A percentile compares a stretch with the other conserved stretches of the same genome.
phyloP scores from a whole-genome alignment of 75 land plant genomes.

The Gnetum montanum region DNA sequence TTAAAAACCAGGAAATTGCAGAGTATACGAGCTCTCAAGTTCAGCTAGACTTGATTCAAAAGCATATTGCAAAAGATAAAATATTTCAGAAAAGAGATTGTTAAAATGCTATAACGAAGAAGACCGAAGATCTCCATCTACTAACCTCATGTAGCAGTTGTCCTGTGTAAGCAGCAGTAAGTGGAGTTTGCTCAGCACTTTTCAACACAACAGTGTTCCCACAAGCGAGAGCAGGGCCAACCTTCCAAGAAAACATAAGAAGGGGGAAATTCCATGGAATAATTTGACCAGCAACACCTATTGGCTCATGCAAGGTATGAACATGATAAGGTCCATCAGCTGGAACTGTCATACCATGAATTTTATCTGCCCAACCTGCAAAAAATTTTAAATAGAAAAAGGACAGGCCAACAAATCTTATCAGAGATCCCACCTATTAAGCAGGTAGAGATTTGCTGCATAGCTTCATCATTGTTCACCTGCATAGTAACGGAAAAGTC shows the following conservation, averaged over 20 bases:
- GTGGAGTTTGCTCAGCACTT: slow-evolving; percentile 49
- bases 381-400: slow-evolving; percentile 3
- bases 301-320: slow-evolving; percentile 44
- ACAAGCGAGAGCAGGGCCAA: slow-evolving; percentile 49
- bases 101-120: too few relatives aligned
- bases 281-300: slow-evolving; percentile 54
- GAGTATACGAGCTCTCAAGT: too few relatives aligned
- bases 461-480: slow-evolving; percentile 16
- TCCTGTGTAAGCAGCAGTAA: slow-evolving; percentile 32
- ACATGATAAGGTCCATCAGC: slow-evolving; percentile 25
- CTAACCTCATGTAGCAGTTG: slow-evolving; percentile 22
- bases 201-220: slow-evolving; percentile 43
- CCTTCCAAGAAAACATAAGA: slow-evolving; percentile 48
- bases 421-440: neutral
- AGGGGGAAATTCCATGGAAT: slow-evolving; percentile 56
- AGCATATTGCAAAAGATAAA: too few relatives aligned
- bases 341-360: slow-evolving; percentile 33
- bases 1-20: too few relatives aligned
- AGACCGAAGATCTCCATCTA: neutral
- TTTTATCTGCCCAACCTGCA: slow-evolving; percentile 59
- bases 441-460: neutral
- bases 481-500: slow-evolving; percentile 68
- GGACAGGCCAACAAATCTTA: neutral
- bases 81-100: too few relatives aligned
- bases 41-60: too few relatives aligned